Base-by-base conservation (phyloP, 2,329 filamentous ascomycete genomes). In the Pseudogymnoascus verrucosus region DNA sequence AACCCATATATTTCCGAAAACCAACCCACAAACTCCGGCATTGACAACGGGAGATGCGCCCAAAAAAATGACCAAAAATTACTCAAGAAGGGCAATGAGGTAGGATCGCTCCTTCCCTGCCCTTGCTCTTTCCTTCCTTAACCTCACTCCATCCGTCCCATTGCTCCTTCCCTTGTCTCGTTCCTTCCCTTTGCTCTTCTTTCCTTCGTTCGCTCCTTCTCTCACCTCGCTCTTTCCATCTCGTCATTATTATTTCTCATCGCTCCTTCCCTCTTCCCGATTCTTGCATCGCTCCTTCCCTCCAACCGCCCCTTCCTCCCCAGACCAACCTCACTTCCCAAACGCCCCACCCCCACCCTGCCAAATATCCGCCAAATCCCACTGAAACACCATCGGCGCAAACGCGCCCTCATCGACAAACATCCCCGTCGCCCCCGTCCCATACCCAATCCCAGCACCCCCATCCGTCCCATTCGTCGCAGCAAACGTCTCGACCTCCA, bases 341-440 rank as follows among this genome's bases (percentile, higher is more conserved):
- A 51, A 51, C 6, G 6, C 44, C 31, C 57, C 57, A 26, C 36
- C 36, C 10, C 36, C 31, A 37, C 57, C 57, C n/a, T 39, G 31
- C 57, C 57, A 60, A 36, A 60, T 60, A 60, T 60, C 57, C 21
- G 57, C 57, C 26, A 60, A 60, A 26, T 60, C 57, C 57, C 57
- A 60, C 28, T 60, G 57, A 19, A 60, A 60, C 5, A 60, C 57
- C 57, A 60, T 60, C 11, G 57, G 57, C 28, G 36, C 31, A 8
- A 60, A 60, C 16, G 21, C 57, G 6, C 6, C n/a, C 21, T 60
- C 31, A 5, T 60, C 57, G 1, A 6, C 31, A 51, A 51, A 51
- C 23, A 16, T 31, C 23, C 44, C 44, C 23, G 23, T 28, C 23
- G 14, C 23, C 10, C 44, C 23, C 12, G 6, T 5, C 14, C 23